Evolutionary conservation across 768 basidiomycete species (phyloP), one percentile per base, ranked within the genome.

Genomic region (Mycena haematopus): DNA sequence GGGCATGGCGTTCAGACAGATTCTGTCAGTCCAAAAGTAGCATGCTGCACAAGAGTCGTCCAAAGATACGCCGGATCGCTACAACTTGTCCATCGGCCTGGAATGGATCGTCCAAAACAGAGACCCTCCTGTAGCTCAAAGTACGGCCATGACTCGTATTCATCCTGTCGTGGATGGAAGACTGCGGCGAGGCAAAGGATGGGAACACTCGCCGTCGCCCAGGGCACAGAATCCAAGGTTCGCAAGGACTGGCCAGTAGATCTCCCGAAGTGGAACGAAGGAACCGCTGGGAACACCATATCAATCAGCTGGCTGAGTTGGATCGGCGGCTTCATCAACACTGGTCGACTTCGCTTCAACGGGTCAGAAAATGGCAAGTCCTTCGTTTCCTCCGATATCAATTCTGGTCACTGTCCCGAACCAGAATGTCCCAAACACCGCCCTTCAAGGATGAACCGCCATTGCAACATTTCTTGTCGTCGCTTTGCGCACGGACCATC

Each of bases 21-120:
- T 33, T 31, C 49, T 33, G 31, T 31, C 49, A 51, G 19, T 51
- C 49, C 49, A 51, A 33, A 51, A 51, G 52, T 52, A 36, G 33
- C 51, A 52, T 5, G 21, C 51, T 29, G 21, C 3, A 21, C 13
- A 10, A 15, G 17, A 17, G 6, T 36, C 9, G 11, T 15, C 14
- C 51, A 35, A 35, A 10, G 6, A 47, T 11, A 22, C 22, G 10
- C 10, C 45, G 45, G 21, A 13, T 47, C 6, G 8, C 22, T 45
- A 21, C 1, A 5, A 42, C 40, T 27, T 31, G 27, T 5, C 17
- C 46, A 4, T 29, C 10, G 47, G 24, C 17, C 29, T 27, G 1
- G 47, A n/a, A 13, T 27, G 25, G 15, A 47, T 47, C 25, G 14
- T 29, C 24, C 17, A 22, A 6, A 22, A 29, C 24, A 15, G 14